Evolutionary conservation across 2,329 filamentous ascomycete genomes (phyloP).

Genomic region (Aspergillus tubingensis): DNA sequence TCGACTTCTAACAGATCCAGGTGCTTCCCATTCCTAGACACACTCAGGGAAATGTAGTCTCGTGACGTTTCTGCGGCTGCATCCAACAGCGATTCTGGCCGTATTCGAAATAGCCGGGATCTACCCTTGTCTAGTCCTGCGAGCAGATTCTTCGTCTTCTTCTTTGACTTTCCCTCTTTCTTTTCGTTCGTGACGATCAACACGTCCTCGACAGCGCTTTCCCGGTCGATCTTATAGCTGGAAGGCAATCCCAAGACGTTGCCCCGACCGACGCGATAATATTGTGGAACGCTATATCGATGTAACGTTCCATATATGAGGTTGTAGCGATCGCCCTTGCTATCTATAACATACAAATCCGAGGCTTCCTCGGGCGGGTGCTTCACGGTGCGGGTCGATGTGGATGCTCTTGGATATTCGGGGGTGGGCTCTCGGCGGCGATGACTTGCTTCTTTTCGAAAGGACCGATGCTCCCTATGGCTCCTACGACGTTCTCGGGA

Average conservation of each 20-base stretch:
- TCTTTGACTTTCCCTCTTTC: slow-evolving; percentile 48
- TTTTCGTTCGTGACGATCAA: slow-evolving; percentile 39
- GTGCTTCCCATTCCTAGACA: slow-evolving; percentile 39
- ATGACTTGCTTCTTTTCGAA: slow-evolving; percentile 15
- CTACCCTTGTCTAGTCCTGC: slow-evolving; percentile 28
- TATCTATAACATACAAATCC: slow-evolving; percentile 65
- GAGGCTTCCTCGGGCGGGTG: slow-evolving; percentile 18
- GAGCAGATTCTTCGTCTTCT: slow-evolving; percentile 46
- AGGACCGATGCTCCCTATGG: slow-evolving; percentile 16
- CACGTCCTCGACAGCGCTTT: slow-evolving; percentile 49
- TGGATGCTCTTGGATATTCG: slow-evolving; percentile 4
- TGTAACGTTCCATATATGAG: slow-evolving; percentile 73
- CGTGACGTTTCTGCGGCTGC: slow-evolving; percentile 24
- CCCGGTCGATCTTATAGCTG: slow-evolving; percentile 66
- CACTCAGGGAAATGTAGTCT: slow-evolving; percentile 38
- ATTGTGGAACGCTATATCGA: slow-evolving; percentile 69
- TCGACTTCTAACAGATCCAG: slow-evolving; percentile 36
- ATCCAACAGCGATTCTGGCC: slow-evolving; percentile 21
- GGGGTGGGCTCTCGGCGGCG: slow-evolving; percentile 9
- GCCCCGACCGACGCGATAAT: slow-evolving; percentile 69
- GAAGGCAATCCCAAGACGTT: slow-evolving; percentile 67
- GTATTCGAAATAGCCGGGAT: slow-evolving; percentile 29
- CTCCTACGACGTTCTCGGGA: slow-evolving; percentile 23
- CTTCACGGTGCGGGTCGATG: slow-evolving; percentile 17
- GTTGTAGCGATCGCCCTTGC: slow-evolving; percentile 74